These are phyloP conservation scores for Pyrus betulifolia DNA, from an alignment of 306 rosid genomes.

Conservation along the genomic window DNA sequence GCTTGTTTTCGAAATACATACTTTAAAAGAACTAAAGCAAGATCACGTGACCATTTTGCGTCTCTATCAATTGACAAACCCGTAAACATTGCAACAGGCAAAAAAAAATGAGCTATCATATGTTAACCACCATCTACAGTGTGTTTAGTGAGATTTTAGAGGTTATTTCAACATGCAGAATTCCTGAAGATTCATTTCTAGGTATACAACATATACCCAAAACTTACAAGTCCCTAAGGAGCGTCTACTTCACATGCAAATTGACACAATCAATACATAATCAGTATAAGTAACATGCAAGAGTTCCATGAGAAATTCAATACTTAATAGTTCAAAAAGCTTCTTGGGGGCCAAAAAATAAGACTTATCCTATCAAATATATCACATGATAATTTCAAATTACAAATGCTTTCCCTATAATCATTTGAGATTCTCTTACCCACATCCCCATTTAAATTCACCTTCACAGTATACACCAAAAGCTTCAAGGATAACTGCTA, in stretches of 20 bases:
- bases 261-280: neutral
- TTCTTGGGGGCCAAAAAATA: neutral
- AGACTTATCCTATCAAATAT: neutral
- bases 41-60: neutral
- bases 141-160: neutral
- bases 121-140: neutral
- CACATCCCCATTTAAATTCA: slow-evolving; percentile 81
- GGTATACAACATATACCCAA: neutral
- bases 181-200: neutral
- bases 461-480: slow-evolving; percentile 89
- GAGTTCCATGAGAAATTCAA: neutral
- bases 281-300: neutral
- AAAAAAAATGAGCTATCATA: neutral
- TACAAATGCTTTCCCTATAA: neutral
- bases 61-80: neutral
- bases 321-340: neutral
- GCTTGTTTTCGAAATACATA: neutral
- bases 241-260: neutral
- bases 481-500: slow-evolving; percentile 88
- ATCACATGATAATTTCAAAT: neutral
- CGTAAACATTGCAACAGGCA: neutral
- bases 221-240: neutral
- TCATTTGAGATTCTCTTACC: slow-evolving; percentile 48
- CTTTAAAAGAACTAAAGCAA: neutral
- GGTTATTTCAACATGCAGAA: neutral